phyloP scores from a whole-genome alignment of 495 filamentous ascomycete species.

The Platismatia glauca region DNA sequence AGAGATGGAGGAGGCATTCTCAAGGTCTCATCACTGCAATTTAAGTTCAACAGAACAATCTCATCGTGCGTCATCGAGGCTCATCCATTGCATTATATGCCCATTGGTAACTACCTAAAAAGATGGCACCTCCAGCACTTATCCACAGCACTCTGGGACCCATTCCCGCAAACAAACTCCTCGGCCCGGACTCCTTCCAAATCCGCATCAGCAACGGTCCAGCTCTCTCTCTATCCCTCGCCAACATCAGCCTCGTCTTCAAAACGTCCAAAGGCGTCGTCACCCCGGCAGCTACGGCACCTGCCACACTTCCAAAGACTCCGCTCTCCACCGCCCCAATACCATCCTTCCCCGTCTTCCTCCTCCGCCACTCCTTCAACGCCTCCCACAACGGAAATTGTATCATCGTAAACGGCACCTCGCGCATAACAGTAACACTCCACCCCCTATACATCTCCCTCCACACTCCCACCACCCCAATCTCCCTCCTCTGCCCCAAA shows the following conservation, averaged over 20 bases:
- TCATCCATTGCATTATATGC: slow-evolving; percentile 59
- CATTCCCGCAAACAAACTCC: slow-evolving; percentile 80
- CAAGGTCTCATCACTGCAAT: background rate
- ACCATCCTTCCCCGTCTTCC: slow-evolving; percentile 22
- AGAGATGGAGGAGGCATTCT: background rate
- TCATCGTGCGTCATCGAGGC: background rate
- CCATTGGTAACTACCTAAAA: slow-evolving; percentile 93
- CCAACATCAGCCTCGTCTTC: slow-evolving; percentile 94
- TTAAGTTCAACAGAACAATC: background rate
- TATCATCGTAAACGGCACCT: slow-evolving; percentile 93
- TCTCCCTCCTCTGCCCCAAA: slow-evolving; percentile 40
- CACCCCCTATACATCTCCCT: slow-evolving; percentile 84
- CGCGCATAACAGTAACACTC: slow-evolving; percentile 81
- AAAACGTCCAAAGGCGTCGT: slow-evolving; percentile 94
- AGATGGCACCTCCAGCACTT: slow-evolving; percentile 83
- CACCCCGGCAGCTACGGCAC: slow-evolving; percentile 75
- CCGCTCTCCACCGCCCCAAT: slow-evolving; percentile 72
- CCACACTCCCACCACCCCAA: slow-evolving; percentile 50
- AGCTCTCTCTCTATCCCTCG: slow-evolving; percentile 48
- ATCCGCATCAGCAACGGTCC: slow-evolving; percentile 55
- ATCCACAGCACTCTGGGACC: slow-evolving; percentile 91
- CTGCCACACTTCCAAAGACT: slow-evolving; percentile 73
- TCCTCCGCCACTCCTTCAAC: slow-evolving; percentile 52
- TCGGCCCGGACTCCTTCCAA: slow-evolving; percentile 56
- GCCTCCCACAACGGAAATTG: slow-evolving; percentile 97